A percentile compares a stretch with the other conserved stretches of the same genome.
phyloP scores from a whole-genome alignment of 352 stramenopile species.

The Pythium utonaiense region DNA sequence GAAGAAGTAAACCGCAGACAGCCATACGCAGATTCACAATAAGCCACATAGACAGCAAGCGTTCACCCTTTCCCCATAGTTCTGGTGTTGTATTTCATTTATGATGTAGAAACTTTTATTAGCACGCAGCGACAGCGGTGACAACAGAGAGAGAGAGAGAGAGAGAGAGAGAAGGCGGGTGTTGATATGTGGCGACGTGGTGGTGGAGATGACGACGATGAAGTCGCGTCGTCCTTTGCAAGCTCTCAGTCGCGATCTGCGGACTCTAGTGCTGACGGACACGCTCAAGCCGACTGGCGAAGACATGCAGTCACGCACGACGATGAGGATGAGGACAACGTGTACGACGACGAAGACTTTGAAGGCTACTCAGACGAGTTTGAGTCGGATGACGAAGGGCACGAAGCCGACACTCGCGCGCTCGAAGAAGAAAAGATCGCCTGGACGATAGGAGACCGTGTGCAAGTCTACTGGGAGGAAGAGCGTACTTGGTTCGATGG shows the following conservation, averaged over 20 bases:
- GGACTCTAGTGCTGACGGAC: background rate
- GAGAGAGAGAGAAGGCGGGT: no score
- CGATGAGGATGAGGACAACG: background rate
- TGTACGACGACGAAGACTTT: slow-evolving; percentile 45
- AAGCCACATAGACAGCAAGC: background rate
- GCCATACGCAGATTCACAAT: background rate
- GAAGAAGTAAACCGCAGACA: slow-evolving; percentile 26
- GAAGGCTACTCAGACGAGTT: slow-evolving; percentile 57
- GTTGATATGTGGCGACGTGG: background rate
- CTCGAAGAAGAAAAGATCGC: no score
- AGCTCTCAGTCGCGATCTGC: background rate
- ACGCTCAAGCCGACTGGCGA: background rate
- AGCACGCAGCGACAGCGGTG: background rate
- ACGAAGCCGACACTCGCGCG: no score
- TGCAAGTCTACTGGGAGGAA: slow-evolving; percentile 47
- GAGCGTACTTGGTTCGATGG: slow-evolving; percentile 49
- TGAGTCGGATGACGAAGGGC: slow-evolving; percentile 27
- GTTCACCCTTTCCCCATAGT: background rate
- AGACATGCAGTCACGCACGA: background rate
- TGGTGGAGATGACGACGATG: background rate
- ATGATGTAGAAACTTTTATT: background rate
- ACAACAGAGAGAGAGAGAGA: no score
- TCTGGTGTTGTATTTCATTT: background rate
- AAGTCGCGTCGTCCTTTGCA: slow-evolving; percentile 3
- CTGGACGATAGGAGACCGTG: slow-evolving; percentile 21